phyloP scores from a whole-genome alignment of 495 filamentous ascomycete species.

The Cercophora scortea region DNA sequence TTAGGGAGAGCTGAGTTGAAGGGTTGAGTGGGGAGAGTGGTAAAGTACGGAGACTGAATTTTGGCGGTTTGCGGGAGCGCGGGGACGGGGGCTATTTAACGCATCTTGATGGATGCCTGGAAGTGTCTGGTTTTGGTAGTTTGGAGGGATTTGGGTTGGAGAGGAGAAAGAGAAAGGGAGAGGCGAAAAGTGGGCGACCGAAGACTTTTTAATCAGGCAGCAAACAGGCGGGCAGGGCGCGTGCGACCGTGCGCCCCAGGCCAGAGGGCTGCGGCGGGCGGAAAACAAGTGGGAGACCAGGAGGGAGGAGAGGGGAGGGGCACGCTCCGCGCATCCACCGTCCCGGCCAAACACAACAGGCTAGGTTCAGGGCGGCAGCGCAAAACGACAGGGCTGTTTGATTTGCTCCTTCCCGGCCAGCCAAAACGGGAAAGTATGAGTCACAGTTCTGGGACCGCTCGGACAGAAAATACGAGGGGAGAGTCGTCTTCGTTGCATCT shows the following conservation, averaged over 20 bases:
- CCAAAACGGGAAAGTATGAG: conserved; percentile 24
- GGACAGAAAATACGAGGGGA: background rate
- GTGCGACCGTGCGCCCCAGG: background rate
- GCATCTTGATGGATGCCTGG: background rate
- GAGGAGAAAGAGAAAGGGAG: conserved; percentile 15
- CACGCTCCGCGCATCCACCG: background rate
- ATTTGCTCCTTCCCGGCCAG: conserved; percentile 11
- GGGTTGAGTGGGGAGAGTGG: conserved; percentile 35
- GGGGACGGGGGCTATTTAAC: conserved; percentile 10
- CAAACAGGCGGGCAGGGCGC: conserved; percentile 6
- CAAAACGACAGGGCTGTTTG: background rate
- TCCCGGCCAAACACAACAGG: background rate
- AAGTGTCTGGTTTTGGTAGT: conserved; percentile 16
- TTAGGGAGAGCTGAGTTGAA: conserved; percentile 41
- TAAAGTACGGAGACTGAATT: conserved; percentile 36
- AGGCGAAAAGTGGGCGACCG: conserved; percentile 13
- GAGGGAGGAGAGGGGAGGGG: background rate
- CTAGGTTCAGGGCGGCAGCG: conserved; percentile 2
- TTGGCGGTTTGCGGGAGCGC: conserved; percentile 23
- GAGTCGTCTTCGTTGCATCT: too few species aligned
- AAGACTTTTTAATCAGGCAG: conserved; percentile 31
- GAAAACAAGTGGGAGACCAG: background rate
- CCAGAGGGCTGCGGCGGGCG: background rate
- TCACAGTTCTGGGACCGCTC: conserved; percentile 8
- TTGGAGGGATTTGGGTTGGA: conserved; percentile 16